These are phyloP conservation scores for Lepiota brunneoincarnata DNA, from an alignment of 768 basidiomycete genomes.

Conservation along the genomic window DNA sequence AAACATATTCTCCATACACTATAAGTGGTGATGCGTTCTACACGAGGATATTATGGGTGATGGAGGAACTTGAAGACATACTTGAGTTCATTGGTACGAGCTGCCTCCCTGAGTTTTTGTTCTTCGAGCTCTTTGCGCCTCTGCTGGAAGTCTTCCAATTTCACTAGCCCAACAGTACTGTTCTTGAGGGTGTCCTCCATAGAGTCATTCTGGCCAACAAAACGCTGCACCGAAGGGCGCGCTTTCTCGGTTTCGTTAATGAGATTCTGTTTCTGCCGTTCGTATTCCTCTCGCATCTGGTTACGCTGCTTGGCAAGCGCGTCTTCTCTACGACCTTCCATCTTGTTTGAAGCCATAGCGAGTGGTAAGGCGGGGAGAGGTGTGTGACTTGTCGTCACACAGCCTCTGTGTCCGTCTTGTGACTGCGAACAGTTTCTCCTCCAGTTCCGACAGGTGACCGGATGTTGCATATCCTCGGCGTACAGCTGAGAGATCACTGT, in stretches of 20 bases:
- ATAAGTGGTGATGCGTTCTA: constrained; percentile 53
- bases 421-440: constrained; percentile 11
- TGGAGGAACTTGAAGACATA: constrained; percentile 45
- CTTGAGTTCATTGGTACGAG: constrained; percentile 81
- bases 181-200: constrained; percentile 93
- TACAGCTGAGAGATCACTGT: constrained; percentile 74
- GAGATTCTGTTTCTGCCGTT: constrained; percentile 77
- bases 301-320: constrained; percentile 81
- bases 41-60: constrained; percentile 10
- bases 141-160: constrained; percentile 90
- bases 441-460: constrained; percentile 6
- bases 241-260: constrained; percentile 91
- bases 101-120: constrained; percentile 86
- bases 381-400: constrained; percentile 12
- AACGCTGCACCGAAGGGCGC: constrained; percentile 82
- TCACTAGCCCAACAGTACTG: constrained; percentile 88
- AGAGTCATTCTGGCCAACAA: constrained; percentile 92
- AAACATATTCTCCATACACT: constrained; percentile 79
- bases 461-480: constrained; percentile 89
- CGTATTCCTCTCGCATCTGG: constrained; percentile 77
- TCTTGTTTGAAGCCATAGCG: constrained; percentile 71
- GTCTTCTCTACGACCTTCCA: constrained; percentile 85
- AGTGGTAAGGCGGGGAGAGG: constrained; percentile 7
- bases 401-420: constrained; percentile 17
- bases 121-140: constrained; percentile 87